Conservation (phyloP, 2,329 filamentous ascomycete species). For the Metarhizium album region DNA sequence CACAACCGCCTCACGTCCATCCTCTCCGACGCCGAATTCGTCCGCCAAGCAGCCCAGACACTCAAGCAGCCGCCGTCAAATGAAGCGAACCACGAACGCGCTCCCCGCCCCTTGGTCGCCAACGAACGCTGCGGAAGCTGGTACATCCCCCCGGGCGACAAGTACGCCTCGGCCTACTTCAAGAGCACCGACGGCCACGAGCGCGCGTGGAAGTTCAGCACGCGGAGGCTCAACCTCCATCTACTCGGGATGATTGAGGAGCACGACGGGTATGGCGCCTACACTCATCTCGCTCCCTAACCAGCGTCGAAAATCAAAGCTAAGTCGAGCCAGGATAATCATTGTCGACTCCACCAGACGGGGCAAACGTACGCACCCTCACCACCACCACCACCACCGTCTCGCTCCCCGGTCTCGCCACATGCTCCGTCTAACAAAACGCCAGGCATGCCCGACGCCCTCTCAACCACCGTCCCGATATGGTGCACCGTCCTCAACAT, state of each 20-base stretch:
- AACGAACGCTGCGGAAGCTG: conserved; percentile 95
- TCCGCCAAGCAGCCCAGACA: conserved; percentile 45
- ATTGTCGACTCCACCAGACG: conserved; percentile 88
- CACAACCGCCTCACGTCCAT: conserved; percentile 77
- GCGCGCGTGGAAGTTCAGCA: conserved; percentile 83
- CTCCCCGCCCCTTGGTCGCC: conserved; percentile 46
- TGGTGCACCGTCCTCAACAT: conserved; percentile 86
- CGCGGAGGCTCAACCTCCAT: conserved; percentile 74
- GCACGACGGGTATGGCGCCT: conserved; percentile 49
- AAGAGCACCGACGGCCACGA: conserved; percentile 96
- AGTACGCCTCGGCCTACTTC: conserved; percentile 76
- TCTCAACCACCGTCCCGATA: conserved; percentile 87
- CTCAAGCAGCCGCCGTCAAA: conserved; percentile 43
- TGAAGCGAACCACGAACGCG: no score
- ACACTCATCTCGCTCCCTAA: not conserved
- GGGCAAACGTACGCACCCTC: conserved; percentile 57
- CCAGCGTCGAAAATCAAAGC: not conserved
- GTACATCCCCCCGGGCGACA: conserved; percentile 63
- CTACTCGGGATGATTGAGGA: conserved; percentile 57
- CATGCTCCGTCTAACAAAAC: not conserved
- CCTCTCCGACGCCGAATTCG: conserved; percentile 63
- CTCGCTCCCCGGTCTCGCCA: not conserved
- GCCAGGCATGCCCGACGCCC: conserved; percentile 77
- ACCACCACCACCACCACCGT: not conserved
- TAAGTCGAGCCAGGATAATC: conserved; percentile 44